Conservation (phyloP, 106 monocot genomes). For the Acorus calamus region DNA sequence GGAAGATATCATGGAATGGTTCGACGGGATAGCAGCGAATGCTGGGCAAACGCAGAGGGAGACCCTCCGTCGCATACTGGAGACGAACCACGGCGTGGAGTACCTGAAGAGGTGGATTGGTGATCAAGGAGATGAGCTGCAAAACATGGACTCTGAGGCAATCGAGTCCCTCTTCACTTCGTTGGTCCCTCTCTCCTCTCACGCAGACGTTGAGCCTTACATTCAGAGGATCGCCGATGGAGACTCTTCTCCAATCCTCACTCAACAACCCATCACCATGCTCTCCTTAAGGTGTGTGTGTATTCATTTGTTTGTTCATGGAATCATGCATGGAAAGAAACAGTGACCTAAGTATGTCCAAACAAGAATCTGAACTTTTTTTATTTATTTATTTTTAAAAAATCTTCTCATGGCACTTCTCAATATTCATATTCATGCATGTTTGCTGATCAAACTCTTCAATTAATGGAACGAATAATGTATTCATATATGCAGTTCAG, state of each 20-base stretch:
- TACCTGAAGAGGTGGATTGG: constrained; percentile 38
- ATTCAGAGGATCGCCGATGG: constrained; percentile 53
- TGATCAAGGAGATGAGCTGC: neutral
- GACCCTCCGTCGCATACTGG: constrained; percentile 46
- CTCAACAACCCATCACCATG: constrained; percentile 32
- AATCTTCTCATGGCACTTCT: no score
- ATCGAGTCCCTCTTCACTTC: constrained; percentile 23
- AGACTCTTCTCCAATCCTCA: constrained; percentile 30
- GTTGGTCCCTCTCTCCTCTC: constrained; percentile 37
- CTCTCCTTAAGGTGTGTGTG: constrained; percentile 40
- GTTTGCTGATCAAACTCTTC: no score
- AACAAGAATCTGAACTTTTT: no score
- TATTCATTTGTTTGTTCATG: neutral
- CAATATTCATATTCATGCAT: no score
- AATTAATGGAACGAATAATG: no score
- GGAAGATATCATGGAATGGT: constrained; percentile 29
- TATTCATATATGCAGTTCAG: constrained; percentile 24
- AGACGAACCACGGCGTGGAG: constrained; percentile 30
- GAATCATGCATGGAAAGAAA: no score
- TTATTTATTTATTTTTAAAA: no score
- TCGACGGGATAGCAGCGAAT: constrained; percentile 25
- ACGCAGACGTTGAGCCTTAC: constrained; percentile 41
- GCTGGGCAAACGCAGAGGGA: constrained; percentile 23
- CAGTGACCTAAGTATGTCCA: no score
- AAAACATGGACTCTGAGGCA: constrained; percentile 9